These are phyloP conservation scores for Mycena chlorophos DNA, from an alignment of 768 basidiomycete genomes.

Conservation along the genomic window DNA sequence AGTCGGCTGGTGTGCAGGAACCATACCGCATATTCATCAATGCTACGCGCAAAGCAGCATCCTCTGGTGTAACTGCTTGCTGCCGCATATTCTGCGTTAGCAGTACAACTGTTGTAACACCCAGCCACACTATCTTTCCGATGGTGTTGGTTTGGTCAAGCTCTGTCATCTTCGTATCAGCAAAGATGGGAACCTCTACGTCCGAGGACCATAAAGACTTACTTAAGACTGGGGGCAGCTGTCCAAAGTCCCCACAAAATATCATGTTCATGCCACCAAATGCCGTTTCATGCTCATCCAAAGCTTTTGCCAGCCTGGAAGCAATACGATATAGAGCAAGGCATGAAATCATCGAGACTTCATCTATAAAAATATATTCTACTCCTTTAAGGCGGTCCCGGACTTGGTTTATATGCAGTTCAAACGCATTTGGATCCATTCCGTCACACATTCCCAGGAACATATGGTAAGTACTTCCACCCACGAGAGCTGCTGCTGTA, in stretches of 20 bases:
- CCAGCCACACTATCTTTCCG: conserved; percentile 26
- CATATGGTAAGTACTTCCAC: conserved; percentile 29
- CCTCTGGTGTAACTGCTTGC: conserved; percentile 21
- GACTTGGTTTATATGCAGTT: not conserved
- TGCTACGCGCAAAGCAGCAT: conserved; percentile 29
- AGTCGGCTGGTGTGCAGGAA: conserved; percentile 34
- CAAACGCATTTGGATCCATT: not conserved
- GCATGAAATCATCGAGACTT: conserved; percentile 43
- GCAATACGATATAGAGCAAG: conserved; percentile 33
- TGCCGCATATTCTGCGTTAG: conserved; percentile 39
- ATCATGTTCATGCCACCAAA: conserved; percentile 41
- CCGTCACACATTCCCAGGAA: conserved; percentile 18
- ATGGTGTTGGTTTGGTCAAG: not conserved
- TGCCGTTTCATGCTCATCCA: conserved; percentile 18
- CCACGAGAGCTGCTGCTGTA: conserved; percentile 25
- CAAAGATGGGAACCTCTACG: not conserved
- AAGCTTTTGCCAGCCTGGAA: conserved; percentile 25
- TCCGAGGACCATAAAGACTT: not conserved
- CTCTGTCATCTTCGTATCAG: not conserved
- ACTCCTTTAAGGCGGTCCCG: conserved; percentile 23
- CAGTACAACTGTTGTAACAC: conserved; percentile 35
- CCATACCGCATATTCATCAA: conserved; percentile 34
- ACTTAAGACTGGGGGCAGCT: conserved; percentile 4
- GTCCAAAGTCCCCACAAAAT: conserved; percentile 40
- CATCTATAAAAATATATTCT: conserved; percentile 32